Evolutionary conservation across 1,284 basidiomycete genomes (phyloP).

Genomic region (Sanghuangporus weigelae): DNA sequence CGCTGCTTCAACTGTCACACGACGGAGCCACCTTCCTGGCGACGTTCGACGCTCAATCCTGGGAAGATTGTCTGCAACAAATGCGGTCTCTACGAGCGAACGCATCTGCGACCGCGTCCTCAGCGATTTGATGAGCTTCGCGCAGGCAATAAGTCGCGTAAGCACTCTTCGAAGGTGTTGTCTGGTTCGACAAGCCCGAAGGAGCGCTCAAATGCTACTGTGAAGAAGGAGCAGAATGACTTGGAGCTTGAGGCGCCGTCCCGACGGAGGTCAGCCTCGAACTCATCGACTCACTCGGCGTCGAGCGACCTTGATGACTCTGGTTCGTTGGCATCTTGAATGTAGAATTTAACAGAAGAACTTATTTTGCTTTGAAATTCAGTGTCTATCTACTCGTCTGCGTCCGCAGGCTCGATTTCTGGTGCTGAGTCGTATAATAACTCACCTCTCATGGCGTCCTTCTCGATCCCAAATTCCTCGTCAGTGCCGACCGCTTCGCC

Average conservation of each 20-base stretch:
- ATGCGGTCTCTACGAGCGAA: conserved; percentile 82
- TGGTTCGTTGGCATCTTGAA: conserved; percentile 40
- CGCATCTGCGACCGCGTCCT: conserved; percentile 72
- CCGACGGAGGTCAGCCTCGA: conserved; percentile 57
- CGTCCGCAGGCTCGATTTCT: conserved; percentile 32
- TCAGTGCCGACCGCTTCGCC: conserved; percentile 43
- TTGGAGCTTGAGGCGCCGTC: conserved; percentile 34
- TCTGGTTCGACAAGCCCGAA: conserved; percentile 30
- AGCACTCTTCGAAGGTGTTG: conserved; percentile 37
- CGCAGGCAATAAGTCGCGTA: conserved; percentile 74
- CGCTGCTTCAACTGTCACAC: conserved; percentile 86
- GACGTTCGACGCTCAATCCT: conserved; percentile 77
- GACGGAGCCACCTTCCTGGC: conserved; percentile 81
- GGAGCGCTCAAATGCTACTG: conserved; percentile 27
- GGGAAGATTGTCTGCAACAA: conserved; percentile 90
- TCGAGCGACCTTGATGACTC: conserved; percentile 74
- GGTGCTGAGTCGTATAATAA: conserved; percentile 61
- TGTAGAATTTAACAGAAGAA: conserved; percentile 2
- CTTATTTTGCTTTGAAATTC: conserved; percentile 17
- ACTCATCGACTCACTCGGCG: conserved; percentile 47
- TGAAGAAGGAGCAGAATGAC: conserved; percentile 64
- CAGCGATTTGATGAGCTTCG: conserved; percentile 80
- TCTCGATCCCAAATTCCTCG: conserved; percentile 45
- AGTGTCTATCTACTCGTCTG: conserved; percentile 63
- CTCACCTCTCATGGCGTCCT: conserved; percentile 39